These are phyloP conservation scores for Lactifluus subvellereus DNA, from an alignment of 768 basidiomycete species.

Conservation along the genomic window DNA sequence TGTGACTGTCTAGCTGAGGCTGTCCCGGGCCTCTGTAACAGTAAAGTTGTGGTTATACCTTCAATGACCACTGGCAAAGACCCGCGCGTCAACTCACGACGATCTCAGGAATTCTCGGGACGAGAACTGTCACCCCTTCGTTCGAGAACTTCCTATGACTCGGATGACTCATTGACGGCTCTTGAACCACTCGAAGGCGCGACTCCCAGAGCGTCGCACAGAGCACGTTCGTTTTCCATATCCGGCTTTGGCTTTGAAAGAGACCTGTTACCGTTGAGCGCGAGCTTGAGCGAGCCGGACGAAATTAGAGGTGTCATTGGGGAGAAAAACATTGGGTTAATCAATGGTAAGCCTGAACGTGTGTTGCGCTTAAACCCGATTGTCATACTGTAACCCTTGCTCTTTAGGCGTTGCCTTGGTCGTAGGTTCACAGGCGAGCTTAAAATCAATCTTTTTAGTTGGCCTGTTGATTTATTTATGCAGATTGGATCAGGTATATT, in stretches of 20 bases:
- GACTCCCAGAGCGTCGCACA: slow-evolving; percentile 23
- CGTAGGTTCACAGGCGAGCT: slow-evolving; percentile 67
- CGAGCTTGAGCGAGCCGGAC: slow-evolving; percentile 70
- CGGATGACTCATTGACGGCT: slow-evolving; percentile 69
- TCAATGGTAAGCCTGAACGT: slow-evolving; percentile 50
- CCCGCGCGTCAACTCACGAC: slow-evolving; percentile 28
- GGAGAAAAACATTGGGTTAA: slow-evolving; percentile 70
- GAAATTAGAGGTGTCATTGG: slow-evolving; percentile 39
- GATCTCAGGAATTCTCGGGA: not conserved
- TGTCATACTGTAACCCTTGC: not conserved
- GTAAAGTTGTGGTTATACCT: not conserved
- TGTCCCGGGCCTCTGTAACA: too few relatives aligned
- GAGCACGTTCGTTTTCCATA: slow-evolving; percentile 52
- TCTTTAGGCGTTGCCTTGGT: slow-evolving; percentile 74
- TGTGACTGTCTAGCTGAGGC: not conserved
- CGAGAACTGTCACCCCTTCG: slow-evolving; percentile 10
- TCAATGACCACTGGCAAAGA: slow-evolving; percentile 35
- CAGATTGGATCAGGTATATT: slow-evolving; percentile 93
- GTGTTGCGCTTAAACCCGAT: not conserved
- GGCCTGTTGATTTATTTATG: not conserved
- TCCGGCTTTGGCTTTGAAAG: slow-evolving; percentile 75
- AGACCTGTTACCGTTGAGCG: slow-evolving; percentile 69
- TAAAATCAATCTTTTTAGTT: slow-evolving; percentile 3
- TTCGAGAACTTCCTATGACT: slow-evolving; percentile 49
- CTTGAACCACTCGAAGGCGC: slow-evolving; percentile 73